A percentile compares a stretch with the other conserved stretches of the same genome.
These are phyloP conservation scores for Fusarium miscanthi DNA, from an alignment of 2,329 filamentous ascomycete genomes.

Conservation along the genomic window DNA sequence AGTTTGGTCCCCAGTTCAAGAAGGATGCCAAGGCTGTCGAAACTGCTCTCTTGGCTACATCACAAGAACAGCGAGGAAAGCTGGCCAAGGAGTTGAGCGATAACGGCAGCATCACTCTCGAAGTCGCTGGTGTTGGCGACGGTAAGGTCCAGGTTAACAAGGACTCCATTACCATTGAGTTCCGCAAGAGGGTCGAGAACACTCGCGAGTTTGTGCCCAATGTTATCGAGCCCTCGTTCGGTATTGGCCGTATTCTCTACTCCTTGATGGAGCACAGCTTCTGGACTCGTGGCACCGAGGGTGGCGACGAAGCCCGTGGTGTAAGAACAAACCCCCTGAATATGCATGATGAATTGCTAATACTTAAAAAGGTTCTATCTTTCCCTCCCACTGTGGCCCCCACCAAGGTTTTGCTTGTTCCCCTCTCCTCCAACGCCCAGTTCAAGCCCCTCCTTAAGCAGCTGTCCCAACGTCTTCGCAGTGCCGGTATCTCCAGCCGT, in stretches of 20 bases:
- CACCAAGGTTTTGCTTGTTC: slow-evolving; percentile 93
- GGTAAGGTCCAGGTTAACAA: slow-evolving; percentile 83
- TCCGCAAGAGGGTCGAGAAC: slow-evolving; percentile 83
- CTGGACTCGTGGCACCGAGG: slow-evolving; percentile 79
- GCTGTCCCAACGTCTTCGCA: slow-evolving; percentile 80
- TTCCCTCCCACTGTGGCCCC: slow-evolving; percentile 79
- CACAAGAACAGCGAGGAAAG: slow-evolving; percentile 84
- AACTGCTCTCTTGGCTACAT: slow-evolving; percentile 77
- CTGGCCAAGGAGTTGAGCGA: slow-evolving; percentile 78
- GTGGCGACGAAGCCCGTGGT: slow-evolving; percentile 80
- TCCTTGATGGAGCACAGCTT: slow-evolving; percentile 93
- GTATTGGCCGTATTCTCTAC: slow-evolving; percentile 95
- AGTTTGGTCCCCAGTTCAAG: slow-evolving; percentile 94
- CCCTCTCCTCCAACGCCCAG: slow-evolving; percentile 81
- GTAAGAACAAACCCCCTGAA: slow-evolving; percentile 70
- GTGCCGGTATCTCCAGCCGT: slow-evolving; percentile 81
- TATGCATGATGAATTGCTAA: slow-evolving; percentile 25
- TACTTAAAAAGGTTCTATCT: slow-evolving; percentile 59
- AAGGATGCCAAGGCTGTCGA: slow-evolving; percentile 91
- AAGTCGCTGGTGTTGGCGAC: slow-evolving; percentile 73
- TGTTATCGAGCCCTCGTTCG: slow-evolving; percentile 97
- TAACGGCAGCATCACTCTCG: slow-evolving; percentile 79
- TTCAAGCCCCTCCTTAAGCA: slow-evolving; percentile 82
- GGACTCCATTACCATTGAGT: slow-evolving; percentile 86
- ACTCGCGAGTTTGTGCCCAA: slow-evolving; percentile 93